Conservation (phyloP, 192 early-diverging fungal species). For the Chytriomyces hyalinus region DNA sequence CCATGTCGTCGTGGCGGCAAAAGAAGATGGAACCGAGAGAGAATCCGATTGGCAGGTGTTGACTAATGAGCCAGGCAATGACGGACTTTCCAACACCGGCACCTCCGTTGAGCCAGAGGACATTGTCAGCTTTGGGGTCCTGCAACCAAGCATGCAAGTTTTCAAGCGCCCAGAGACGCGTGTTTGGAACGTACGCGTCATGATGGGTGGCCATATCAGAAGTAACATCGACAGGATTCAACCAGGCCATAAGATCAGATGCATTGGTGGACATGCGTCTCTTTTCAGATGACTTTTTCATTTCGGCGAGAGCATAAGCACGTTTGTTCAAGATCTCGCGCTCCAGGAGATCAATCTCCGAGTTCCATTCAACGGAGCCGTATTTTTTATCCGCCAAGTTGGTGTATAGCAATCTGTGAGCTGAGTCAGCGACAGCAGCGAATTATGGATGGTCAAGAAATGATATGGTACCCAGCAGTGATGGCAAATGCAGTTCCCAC, state of each 20-base stretch:
- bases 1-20: constrained; percentile 35
- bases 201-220: constrained; percentile 11
- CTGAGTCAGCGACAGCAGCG: too few species aligned
- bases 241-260: constrained; percentile 22
- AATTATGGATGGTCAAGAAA: too few species aligned
- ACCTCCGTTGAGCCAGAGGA: constrained; percentile 26
- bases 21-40: constrained; percentile 39
- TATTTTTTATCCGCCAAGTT: neutral
- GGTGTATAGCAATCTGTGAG: too few species aligned
- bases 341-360: neutral
- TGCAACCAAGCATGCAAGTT: neutral
- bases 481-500: neutral
- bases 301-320: neutral
- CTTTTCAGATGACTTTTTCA: neutral
- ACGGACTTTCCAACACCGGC: constrained; percentile 36
- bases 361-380: neutral
- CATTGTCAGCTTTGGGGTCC: constrained; percentile 4
- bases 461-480: too few species aligned
- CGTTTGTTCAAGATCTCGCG: neutral
- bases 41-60: constrained; percentile 15
- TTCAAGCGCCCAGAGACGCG: constrained; percentile 12
- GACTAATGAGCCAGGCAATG: constrained; percentile 16
- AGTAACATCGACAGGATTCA: constrained; percentile 30
- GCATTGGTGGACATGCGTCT: constrained; percentile 20
- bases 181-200: constrained; percentile 14